These are phyloP conservation scores for Neurospora sp. DNA, from an alignment of 2,329 filamentous ascomycete genomes.

Conservation along the genomic window DNA sequence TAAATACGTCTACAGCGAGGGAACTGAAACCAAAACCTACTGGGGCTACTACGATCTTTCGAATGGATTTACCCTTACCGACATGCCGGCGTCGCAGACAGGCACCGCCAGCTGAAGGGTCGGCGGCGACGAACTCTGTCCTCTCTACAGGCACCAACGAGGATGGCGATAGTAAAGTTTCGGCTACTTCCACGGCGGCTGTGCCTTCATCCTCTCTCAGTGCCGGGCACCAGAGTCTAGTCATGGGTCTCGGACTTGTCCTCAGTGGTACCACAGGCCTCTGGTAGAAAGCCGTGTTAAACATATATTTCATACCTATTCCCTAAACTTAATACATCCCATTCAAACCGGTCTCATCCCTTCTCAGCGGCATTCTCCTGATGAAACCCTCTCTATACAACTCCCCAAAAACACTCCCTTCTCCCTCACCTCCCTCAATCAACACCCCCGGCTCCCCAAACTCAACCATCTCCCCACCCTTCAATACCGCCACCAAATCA, in stretches of 20 bases:
- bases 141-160: background rate
- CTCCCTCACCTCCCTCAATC: background rate
- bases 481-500: constrained; percentile 8
- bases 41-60: background rate
- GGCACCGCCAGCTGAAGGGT: no score
- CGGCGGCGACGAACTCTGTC: background rate
- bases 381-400: background rate
- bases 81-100: background rate
- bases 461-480: constrained; percentile 3
- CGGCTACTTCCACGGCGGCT: background rate
- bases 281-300: background rate
- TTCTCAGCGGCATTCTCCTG: background rate
- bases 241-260: background rate
- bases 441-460: constrained; percentile 3
- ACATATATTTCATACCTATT: background rate
- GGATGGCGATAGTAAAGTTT: background rate
- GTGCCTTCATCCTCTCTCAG: background rate
- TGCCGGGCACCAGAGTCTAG: background rate
- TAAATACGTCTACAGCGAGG: background rate
- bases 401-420: background rate
- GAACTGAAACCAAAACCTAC: background rate
- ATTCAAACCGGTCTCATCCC: background rate
- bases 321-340: background rate
- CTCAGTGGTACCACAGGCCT: background rate
- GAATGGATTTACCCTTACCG: background rate